A percentile compares a stretch with the other conserved stretches of the same genome.
These are phyloP conservation scores for Alternaria incomplexa DNA, from an alignment of 2,329 filamentous ascomycete species.

Conservation along the genomic window DNA sequence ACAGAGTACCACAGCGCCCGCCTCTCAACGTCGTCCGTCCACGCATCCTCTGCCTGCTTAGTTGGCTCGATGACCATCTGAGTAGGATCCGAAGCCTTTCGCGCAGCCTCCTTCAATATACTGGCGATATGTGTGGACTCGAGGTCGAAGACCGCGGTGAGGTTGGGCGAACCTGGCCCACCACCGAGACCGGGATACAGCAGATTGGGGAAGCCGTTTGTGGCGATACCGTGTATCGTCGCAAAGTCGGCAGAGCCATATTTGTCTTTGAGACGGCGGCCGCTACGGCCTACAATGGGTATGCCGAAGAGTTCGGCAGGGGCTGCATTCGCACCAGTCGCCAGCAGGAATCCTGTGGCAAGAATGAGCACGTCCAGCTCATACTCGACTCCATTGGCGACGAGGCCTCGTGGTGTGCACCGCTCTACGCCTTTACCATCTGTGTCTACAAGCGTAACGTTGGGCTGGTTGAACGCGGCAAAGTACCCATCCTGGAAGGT, in stretches of 20 bases:
- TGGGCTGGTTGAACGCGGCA: conserved; percentile 61
- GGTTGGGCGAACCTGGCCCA: not conserved
- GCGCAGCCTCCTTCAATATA: not conserved
- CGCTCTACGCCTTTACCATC: conserved; percentile 58
- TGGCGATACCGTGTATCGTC: conserved; percentile 51
- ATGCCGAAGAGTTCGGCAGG: conserved; percentile 36
- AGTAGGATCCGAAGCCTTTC: not conserved
- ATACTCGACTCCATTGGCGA: conserved; percentile 56
- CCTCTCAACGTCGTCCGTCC: conserved; percentile 2
- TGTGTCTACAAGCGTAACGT: conserved; percentile 67
- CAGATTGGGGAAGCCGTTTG: conserved; percentile 25
- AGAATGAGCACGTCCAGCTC: conserved; percentile 54
- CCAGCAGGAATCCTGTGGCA: conserved; percentile 51
- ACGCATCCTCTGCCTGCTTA: conserved; percentile 12
- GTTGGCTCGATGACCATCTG: conserved; percentile 7
- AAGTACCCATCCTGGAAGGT: conserved; percentile 67
- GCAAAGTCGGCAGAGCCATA: conserved; percentile 49
- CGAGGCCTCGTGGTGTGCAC: conserved; percentile 54
- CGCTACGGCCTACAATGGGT: conserved; percentile 51
- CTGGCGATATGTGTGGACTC: not conserved
- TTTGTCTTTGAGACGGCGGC: conserved; percentile 52
- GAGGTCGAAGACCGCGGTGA: conserved; percentile 3
- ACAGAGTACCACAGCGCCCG: conserved; percentile 8
- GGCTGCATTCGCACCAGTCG: conserved; percentile 5
- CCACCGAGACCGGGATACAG: conserved; percentile 8